Conservation (phyloP, 805 yeast genomes). For the Starmera pachycereana region DNA sequence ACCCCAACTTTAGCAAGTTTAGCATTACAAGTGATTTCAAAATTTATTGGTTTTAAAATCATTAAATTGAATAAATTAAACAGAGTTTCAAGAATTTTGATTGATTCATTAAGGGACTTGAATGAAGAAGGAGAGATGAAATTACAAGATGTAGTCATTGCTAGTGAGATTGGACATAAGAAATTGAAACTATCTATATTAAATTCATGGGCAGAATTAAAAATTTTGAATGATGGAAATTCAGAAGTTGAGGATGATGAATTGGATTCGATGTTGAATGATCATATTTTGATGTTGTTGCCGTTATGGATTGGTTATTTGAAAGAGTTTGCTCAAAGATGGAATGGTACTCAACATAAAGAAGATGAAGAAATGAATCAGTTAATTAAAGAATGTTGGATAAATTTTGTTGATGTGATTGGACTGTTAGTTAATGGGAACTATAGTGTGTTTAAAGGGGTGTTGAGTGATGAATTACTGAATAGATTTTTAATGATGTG, state of each 20-base stretch:
- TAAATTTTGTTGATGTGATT: conserved; percentile 66
- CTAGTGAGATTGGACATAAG: conserved; percentile 30
- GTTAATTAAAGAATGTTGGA: conserved; percentile 55
- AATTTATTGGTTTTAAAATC: conserved; percentile 55
- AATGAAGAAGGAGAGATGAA: conserved; percentile 20
- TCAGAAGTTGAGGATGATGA: conserved; percentile 35
- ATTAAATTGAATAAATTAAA: conserved; percentile 37
- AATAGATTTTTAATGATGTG: too few species aligned
- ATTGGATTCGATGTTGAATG: conserved; percentile 37
- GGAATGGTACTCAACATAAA: conserved; percentile 13
- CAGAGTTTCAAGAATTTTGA: conserved; percentile 54
- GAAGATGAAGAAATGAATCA: conserved; percentile 30
- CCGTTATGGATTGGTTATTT: conserved; percentile 75
- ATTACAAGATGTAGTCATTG: conserved; percentile 46
- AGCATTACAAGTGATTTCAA: conserved; percentile 72
- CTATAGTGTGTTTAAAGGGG: conserved; percentile 30
- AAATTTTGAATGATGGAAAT: conserved; percentile 20
- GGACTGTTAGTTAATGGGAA: conserved; percentile 51
- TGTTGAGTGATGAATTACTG: conserved; percentile 24
- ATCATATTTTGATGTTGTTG: conserved; percentile 48
- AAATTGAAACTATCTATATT: conserved; percentile 49
- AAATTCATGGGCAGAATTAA: conserved; percentile 66
- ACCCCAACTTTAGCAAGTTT: conserved; percentile 63
- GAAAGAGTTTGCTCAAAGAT: conserved; percentile 60
- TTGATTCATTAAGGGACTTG: conserved; percentile 53